These are phyloP conservation scores for Salinomyces thailandicus DNA, from an alignment of 2,329 filamentous ascomycete species.

Conservation along the genomic window DNA sequence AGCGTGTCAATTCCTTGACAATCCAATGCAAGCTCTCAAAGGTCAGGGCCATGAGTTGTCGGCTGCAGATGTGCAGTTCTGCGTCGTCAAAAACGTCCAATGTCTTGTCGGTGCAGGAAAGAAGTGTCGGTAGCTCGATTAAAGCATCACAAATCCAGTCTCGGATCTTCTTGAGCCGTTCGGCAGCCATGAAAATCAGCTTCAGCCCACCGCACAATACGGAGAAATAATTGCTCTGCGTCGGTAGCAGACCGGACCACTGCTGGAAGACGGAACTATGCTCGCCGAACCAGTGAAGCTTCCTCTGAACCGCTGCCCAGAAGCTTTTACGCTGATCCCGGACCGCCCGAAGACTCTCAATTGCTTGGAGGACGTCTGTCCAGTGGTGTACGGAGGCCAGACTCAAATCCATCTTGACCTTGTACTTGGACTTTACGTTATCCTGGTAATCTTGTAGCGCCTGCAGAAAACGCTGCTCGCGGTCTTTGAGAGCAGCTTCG, in stretches of 20 bases:
- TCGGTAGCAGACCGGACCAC: not conserved
- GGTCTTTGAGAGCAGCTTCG: not conserved
- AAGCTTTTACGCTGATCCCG: not conserved
- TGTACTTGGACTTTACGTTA: not conserved
- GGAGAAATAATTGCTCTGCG: slow-evolving; percentile 2
- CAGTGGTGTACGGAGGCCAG: not conserved
- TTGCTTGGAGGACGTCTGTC: not conserved
- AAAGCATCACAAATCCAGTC: not conserved
- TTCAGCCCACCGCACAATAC: slow-evolving; percentile 1
- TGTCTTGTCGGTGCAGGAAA: not conserved
- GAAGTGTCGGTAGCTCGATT: not conserved
- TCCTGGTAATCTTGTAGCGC: not conserved
- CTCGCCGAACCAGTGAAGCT: not conserved
- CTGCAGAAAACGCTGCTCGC: not conserved
- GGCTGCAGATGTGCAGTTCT: not conserved
- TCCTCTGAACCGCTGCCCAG: not conserved
- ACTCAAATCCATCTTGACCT: not conserved
- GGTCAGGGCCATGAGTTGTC: not conserved
- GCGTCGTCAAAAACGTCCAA: not conserved
- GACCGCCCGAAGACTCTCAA: not conserved
- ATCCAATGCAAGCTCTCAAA: slow-evolving; percentile 1
- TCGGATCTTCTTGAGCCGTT: not conserved
- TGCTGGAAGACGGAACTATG: not conserved
- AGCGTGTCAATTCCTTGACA: not conserved
- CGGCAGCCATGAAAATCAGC: not conserved